phyloP scores from a whole-genome alignment of 2,329 filamentous ascomycete genomes.

The Graphilbum ipis-grandicollis region DNA sequence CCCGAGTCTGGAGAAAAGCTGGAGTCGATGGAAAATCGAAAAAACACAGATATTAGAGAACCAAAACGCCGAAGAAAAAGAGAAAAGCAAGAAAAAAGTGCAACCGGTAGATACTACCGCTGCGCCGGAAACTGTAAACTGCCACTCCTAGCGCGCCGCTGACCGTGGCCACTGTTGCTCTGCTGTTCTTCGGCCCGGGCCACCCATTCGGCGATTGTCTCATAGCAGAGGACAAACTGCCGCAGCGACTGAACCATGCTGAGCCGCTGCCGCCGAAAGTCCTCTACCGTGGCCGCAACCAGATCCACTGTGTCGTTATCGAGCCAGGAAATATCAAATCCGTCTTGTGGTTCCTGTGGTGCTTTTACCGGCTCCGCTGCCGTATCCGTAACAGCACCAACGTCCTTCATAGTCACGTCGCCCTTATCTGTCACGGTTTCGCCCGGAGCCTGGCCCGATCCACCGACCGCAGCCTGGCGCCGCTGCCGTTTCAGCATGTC shows the following conservation, averaged over 20 bases:
- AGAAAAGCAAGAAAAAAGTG: too few species aligned
- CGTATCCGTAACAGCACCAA: too few species aligned
- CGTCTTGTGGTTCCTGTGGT: too few species aligned
- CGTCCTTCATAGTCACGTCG: too few species aligned
- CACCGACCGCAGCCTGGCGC: too few species aligned
- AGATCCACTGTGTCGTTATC: slow-evolving; percentile 55
- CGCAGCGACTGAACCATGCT: slow-evolving; percentile 94
- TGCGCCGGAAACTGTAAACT: slow-evolving; percentile 4
- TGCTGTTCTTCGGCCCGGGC: slow-evolving; percentile 25
- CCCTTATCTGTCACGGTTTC: too few species aligned
- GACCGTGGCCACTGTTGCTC: background rate
- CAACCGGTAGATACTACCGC: background rate
- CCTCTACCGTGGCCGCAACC: slow-evolving; percentile 73
- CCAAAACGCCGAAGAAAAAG: too few species aligned
- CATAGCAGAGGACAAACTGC: slow-evolving; percentile 93
- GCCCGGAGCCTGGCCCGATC: too few species aligned
- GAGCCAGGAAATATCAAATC: slow-evolving; percentile 37
- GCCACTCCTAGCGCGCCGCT: slow-evolving; percentile 6
- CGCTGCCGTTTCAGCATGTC: slow-evolving; percentile 87
- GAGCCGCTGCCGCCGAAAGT: slow-evolving; percentile 72
- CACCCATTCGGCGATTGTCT: slow-evolving; percentile 83
- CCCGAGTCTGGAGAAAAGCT: too few species aligned
- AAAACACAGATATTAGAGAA: too few species aligned
- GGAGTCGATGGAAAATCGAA: too few species aligned
- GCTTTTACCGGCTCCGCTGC: too few species aligned